These are phyloP conservation scores for Salix arbutifolia DNA, from an alignment of 345 rosid species.

Conservation along the genomic window DNA sequence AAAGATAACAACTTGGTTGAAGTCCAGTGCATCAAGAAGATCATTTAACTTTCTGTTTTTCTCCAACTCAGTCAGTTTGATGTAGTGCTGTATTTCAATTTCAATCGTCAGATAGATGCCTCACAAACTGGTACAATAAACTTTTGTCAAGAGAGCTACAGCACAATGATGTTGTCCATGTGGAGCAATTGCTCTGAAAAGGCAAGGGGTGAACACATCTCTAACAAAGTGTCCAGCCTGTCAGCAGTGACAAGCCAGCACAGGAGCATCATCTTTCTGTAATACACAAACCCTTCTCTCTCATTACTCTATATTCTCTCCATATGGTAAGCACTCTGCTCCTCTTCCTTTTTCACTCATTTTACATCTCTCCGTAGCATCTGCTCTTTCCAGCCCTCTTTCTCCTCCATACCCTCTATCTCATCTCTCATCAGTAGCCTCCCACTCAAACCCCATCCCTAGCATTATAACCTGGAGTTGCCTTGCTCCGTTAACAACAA, in stretches of 20 bases:
- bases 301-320: not conserved
- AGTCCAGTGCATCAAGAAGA: constrained; percentile 96
- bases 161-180: not conserved
- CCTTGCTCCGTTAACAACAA: not conserved
- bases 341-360: not conserved
- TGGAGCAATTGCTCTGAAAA: not conserved
- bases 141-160: not conserved
- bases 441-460: not conserved
- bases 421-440: not conserved
- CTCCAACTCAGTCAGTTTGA: constrained; percentile 91
- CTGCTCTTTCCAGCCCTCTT: not conserved
- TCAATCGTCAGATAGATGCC: not conserved
- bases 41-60: constrained; percentile 95
- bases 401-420: not conserved
- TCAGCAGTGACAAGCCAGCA: not conserved
- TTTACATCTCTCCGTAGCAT: not conserved
- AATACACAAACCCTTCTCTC: not conserved
- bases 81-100: constrained; percentile 69
- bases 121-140: not conserved
- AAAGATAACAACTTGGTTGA: constrained; percentile 94
- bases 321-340: not conserved
- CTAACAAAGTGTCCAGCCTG: not conserved
- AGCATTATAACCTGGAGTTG: not conserved
- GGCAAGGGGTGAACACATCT: not conserved
- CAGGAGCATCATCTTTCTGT: not conserved